Evolutionary conservation across 1,284 basidiomycete genomes (phyloP).

Genomic region (Sutorius eximius): DNA sequence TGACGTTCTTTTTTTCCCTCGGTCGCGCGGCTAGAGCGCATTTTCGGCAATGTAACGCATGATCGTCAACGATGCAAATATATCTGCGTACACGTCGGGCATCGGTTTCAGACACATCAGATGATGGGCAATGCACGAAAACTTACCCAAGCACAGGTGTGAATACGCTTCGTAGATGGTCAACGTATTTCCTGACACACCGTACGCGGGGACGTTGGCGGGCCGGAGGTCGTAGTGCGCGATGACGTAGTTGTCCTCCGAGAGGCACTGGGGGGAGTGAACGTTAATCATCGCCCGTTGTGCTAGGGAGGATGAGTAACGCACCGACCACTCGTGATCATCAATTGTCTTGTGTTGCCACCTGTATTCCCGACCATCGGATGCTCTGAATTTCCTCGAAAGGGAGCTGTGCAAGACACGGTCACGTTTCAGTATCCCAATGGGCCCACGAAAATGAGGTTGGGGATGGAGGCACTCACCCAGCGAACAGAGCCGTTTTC

Average conservation of each 20-base stretch:
- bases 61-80: constrained; percentile 60
- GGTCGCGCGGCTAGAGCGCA: constrained; percentile 34
- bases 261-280: constrained; percentile 49
- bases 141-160: constrained; percentile 56
- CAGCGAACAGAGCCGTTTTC: constrained; percentile 60
- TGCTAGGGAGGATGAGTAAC: not conserved
- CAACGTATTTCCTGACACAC: constrained; percentile 64
- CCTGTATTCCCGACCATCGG: constrained; percentile 64
- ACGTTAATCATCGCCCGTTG: constrained; percentile 6
- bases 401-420: constrained; percentile 46
- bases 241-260: constrained; percentile 50
- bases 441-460: not conserved
- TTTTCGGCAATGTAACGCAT: constrained; percentile 61
- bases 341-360: constrained; percentile 55
- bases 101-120: constrained; percentile 7
- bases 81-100: constrained; percentile 41
- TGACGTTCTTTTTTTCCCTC: not conserved
- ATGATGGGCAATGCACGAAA: not conserved
- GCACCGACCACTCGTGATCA: constrained; percentile 70
- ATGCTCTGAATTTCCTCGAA: constrained; percentile 61
- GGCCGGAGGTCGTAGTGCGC: constrained; percentile 62
- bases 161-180: constrained; percentile 60
- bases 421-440: not conserved
- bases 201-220: constrained; percentile 51
- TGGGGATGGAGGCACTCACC: constrained; percentile 41